Base-by-base conservation (phyloP, 352 stramenopile species). In the Phytophthora sojae region DNA sequence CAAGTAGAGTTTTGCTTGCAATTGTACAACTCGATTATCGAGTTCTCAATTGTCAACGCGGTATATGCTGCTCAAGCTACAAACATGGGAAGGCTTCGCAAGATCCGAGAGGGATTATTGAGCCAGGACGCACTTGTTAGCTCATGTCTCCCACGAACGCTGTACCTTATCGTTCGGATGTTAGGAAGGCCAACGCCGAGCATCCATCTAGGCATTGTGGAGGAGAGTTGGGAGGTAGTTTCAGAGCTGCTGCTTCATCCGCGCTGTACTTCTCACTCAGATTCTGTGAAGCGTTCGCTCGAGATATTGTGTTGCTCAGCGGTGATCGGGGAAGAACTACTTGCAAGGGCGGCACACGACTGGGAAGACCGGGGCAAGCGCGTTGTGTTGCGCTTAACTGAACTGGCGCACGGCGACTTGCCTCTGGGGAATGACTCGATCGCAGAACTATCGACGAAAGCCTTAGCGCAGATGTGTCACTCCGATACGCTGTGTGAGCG, bases 1-100 rank as follows among this genome's bases (percentile, higher is more conserved):
- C 14, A 57, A 35, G 12, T n/a, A 2, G 11, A 23, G 15, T 25
- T 57, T 21, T 64, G 35, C 21, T 44, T 75, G 17, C 47, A 21
- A 35, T 21, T 71, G 23, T 75, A 51, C 17, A 71, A 59, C 29
- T 49, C 39, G 30, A 44, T 58, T 32, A 71, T 75, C 29, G 67
- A 71, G 30, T 75, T 59, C 44, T 71, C 67, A 2, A 32, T 62
- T n/a, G 17, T 14, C 7, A 75, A 71, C 32, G 61, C 61, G 3
- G 49, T 12, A 14, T 67, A 71, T 32, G 55, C 55, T 53, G 56
- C 39, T 11, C 14, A 17, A 12, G 53, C 54, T 21, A 30, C n/a
- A 0, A 29, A 59, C 21, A 23, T 66, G 1, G 9, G 42, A 14
- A 3, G 39, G 44, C 49, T 61, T 5, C 6, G 7, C 12, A 21